Conservation (phyloP, 768 basidiomycete genomes). For the Rubroboletus satanas region DNA sequence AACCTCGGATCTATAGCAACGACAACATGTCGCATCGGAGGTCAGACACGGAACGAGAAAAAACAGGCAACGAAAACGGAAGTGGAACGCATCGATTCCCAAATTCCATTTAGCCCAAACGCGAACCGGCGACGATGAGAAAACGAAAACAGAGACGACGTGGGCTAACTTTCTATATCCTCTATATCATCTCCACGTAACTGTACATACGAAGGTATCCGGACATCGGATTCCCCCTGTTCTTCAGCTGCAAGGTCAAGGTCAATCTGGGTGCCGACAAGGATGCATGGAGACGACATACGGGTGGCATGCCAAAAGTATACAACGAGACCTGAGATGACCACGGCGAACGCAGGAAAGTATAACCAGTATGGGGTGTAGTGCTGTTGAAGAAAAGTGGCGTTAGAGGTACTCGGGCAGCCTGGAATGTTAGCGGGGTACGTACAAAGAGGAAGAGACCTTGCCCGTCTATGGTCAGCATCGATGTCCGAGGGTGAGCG, state of each 20-base stretch:
- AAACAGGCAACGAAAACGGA: too few species aligned
- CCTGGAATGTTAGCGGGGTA: neutral
- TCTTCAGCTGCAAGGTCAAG: conserved; percentile 53
- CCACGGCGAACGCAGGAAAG: conserved; percentile 72
- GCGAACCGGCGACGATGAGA: too few species aligned
- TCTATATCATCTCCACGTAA: conserved; percentile 4
- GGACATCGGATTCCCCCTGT: conserved; percentile 48
- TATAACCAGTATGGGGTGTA: conserved; percentile 86
- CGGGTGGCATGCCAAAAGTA: conserved; percentile 87
- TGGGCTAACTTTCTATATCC: conserved; percentile 11
- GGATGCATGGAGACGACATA: conserved; percentile 37
- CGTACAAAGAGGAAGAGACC: conserved; percentile 53
- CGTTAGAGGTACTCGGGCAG: neutral
- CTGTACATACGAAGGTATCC: conserved; percentile 20
- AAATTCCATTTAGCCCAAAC: too few species aligned
- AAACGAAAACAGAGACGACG: neutral
- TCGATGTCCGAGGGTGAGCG: neutral
- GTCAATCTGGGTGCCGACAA: neutral
- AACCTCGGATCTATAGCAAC: too few species aligned
- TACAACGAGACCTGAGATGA: conserved; percentile 67
- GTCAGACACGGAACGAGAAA: too few species aligned
- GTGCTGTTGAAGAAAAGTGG: conserved; percentile 43
- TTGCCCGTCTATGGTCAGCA: conserved; percentile 12
- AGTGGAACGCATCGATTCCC: too few species aligned
- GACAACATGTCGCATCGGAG: too few species aligned